A percentile compares a stretch with the other conserved stretches of the same genome.
phyloP scores from a whole-genome alignment of 805 yeast species.

The Candida wancherniae region DNA sequence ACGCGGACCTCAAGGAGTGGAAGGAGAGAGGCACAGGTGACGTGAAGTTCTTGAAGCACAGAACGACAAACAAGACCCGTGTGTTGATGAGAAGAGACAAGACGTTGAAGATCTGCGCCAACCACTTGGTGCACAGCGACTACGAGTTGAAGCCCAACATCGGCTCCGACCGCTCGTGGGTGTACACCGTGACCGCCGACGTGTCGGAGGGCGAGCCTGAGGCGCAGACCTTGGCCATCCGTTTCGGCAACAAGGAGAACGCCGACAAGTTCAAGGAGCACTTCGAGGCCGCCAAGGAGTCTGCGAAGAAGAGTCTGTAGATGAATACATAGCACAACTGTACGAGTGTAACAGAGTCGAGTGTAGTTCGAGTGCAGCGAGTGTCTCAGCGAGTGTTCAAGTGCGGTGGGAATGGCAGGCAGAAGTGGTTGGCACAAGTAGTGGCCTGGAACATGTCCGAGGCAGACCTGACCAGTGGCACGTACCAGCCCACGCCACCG shows the following conservation, averaged over 20 bases:
- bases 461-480: no score
- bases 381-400: no score
- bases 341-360: no score
- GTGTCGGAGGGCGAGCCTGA: conserved; percentile 94
- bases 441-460: no score
- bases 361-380: no score
- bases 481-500: no score
- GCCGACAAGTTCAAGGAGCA: conserved; percentile 94
- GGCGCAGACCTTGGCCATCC: conserved; percentile 93
- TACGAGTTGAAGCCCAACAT: conserved; percentile 85
- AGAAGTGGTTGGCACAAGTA: no score
- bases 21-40: conserved; percentile 99
- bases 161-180: conserved; percentile 98
- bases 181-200: conserved; percentile 90
- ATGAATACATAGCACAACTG: no score
- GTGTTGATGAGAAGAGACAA: conserved; percentile 98
- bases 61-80: conserved; percentile 75
- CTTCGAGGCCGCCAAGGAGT: conserved; percentile 74
- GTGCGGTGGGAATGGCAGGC: no score
- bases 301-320: conserved; percentile 4
- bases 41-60: conserved; percentile 91
- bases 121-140: conserved; percentile 82
- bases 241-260: conserved; percentile 87
- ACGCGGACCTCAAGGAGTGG: conserved; percentile 86
- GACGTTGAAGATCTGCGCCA: conserved; percentile 96